These are phyloP conservation scores for Rutstroemia sp. DNA, from an alignment of 2,329 filamentous ascomycete genomes.

Conservation along the genomic window DNA sequence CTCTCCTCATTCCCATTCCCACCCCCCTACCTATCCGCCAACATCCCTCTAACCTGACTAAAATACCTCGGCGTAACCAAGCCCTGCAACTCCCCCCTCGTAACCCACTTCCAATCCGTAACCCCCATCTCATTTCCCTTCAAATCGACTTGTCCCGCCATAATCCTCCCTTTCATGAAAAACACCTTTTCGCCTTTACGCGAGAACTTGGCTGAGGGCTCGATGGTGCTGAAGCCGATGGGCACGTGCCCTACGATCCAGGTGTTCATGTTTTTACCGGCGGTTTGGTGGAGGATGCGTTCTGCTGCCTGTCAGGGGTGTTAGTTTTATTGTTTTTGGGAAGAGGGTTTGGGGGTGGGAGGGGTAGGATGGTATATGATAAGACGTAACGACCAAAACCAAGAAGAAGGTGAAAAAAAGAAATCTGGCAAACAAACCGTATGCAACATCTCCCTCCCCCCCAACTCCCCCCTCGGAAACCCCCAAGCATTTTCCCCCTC, in stretches of 20 bases:
- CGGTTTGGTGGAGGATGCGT: conserved; percentile 67
- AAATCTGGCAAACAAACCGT: conserved; percentile 51
- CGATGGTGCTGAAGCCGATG: conserved; percentile 66
- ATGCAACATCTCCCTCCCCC: conserved; percentile 68
- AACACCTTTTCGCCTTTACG: conserved; percentile 73
- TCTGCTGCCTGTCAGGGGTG: conserved; percentile 60
- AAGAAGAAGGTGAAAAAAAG: not conserved
- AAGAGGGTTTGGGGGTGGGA: not conserved
- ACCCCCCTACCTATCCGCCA: conserved; percentile 59
- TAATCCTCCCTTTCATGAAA: conserved; percentile 92
- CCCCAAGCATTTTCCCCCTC: conserved; percentile 54
- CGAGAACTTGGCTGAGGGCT: conserved; percentile 39
- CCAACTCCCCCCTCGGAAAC: conserved; percentile 69
- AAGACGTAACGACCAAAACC: not conserved
- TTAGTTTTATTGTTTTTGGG: not conserved
- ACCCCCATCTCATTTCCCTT: conserved; percentile 63
- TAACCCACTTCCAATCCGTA: conserved; percentile 84
- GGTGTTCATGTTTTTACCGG: conserved; percentile 95
- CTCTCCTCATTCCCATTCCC: conserved; percentile 3
- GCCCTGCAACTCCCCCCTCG: conserved; percentile 75
- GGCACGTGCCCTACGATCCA: conserved; percentile 93
- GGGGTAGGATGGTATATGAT: not conserved
- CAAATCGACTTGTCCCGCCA: conserved; percentile 90
- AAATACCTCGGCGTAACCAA: conserved; percentile 64
- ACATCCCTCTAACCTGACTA: conserved; percentile 70